Evolutionary conservation across 164 flowering plant species (phyloP), one percentile per base, ranked within the genome.

Genomic region (Cinnamomum micranthum): DNA sequence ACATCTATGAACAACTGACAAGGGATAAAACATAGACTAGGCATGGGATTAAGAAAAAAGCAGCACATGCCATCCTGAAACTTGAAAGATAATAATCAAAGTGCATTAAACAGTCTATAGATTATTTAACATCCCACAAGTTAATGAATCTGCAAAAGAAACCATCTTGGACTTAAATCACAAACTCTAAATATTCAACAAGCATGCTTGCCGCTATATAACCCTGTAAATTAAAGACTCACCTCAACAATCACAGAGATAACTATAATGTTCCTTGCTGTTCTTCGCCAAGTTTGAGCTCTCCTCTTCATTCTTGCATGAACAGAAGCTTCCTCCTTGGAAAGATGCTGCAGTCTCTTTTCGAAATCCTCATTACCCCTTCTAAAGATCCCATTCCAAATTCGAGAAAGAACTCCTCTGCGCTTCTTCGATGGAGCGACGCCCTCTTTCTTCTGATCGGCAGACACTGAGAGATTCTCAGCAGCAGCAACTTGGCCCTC

Each of bases 301-400:
- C 99, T 84, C 80, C 75, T 81, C 71, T 84, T 91, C 80, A 89
- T 78, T 76, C 98, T 81, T 51, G 87, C 77, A 24, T 86, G 81
- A 79, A 91, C 87, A 58, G 84, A 55, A 22, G 90, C 95, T 80
- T 95, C 99, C 84, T 89, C 96, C 78, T 91, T 93, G 11, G 95
- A 86, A 65, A 93, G 86, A 76, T 87, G 68, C 72, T 93, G 81
- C 80, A 95, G 78, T 74, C 91, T 85, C 89, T 90, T 92, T 85
- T 91, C 97, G 68, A 89, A 91, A 83, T 95, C 97, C 70, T 91
- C 93, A 0, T 86, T 81, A 11, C 79, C 81, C 35, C 92, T 76
- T 52, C 93, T 77, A 74, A 93, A 93, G 19, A 95, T 33, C 35
- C 84, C 86, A 63, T 86, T 82, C 93, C 91, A 95, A 65, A 93